phyloP scores from a whole-genome alignment of 441 rosid genomes.

The Pelargonium myrrhifolium region DNA sequence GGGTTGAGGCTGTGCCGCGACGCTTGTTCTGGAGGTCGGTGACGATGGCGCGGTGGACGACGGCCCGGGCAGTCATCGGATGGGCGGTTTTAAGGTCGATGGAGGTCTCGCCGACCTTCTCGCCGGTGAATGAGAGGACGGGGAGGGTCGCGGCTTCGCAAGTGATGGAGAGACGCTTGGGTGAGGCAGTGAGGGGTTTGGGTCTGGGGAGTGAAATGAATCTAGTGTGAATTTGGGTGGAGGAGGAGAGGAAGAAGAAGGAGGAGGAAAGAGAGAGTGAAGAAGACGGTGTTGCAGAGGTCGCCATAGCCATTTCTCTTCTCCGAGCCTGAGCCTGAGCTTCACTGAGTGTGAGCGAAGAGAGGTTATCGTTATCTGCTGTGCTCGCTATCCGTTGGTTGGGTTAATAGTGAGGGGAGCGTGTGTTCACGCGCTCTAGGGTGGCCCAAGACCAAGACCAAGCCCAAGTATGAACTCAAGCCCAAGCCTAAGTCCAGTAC shows the following conservation, averaged over 20 bases:
- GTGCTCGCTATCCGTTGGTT: neutral
- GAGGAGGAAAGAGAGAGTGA: slow-evolving; percentile 71
- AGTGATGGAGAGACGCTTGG: slow-evolving; percentile 36
- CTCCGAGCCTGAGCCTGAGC: neutral
- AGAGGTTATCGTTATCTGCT: neutral
- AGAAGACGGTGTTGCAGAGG: slow-evolving; percentile 38
- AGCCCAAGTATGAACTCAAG: no score
- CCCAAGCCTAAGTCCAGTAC: no score
- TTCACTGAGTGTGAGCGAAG: neutral
- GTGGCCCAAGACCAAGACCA: no score
- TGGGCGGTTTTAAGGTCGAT: slow-evolving; percentile 78
- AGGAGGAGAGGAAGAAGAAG: slow-evolving; percentile 37
- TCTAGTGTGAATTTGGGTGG: slow-evolving; percentile 21
- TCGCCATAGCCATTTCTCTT: slow-evolving; percentile 26
- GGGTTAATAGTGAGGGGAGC: no score
- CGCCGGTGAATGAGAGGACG: slow-evolving; percentile 67
- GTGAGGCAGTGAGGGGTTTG: neutral
- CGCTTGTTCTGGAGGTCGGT: slow-evolving; percentile 82
- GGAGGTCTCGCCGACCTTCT: slow-evolving; percentile 69
- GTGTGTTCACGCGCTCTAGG: no score
- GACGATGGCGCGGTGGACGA: slow-evolving; percentile 78
- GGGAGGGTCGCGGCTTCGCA: slow-evolving; percentile 60
- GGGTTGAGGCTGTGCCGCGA: slow-evolving; percentile 87
- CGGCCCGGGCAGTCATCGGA: slow-evolving; percentile 72
- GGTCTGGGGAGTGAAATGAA: no score